These are phyloP conservation scores for Cercophora newfieldiana DNA, from an alignment of 495 filamentous ascomycete species.

Conservation along the genomic window DNA sequence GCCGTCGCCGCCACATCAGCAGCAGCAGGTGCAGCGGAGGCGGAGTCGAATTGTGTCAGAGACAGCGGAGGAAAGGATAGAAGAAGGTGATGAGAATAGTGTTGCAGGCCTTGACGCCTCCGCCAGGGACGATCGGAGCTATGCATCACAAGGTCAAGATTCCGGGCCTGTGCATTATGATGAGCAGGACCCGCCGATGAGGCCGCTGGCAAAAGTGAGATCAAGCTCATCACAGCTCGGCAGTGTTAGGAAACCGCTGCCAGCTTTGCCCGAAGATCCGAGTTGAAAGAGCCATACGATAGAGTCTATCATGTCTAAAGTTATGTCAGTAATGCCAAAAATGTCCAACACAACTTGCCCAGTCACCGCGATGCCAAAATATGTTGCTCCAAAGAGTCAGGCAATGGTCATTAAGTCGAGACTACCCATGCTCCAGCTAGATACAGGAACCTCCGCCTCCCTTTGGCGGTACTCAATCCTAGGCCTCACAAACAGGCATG, in stretches of 20 bases:
- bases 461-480: not conserved
- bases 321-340: not conserved
- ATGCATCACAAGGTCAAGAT: not conserved
- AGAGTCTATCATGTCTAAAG: not conserved
- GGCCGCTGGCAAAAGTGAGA: slow-evolving; percentile 5
- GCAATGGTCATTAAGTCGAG: not conserved
- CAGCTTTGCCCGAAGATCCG: slow-evolving; percentile 50
- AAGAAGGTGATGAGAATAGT: slow-evolving; percentile 3
- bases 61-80: not conserved
- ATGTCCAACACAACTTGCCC: not conserved
- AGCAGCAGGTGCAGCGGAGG: not conserved
- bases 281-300: slow-evolving; percentile 20
- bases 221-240: slow-evolving; percentile 19
- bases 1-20: slow-evolving; percentile 7
- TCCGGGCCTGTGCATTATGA: not conserved
- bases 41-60: slow-evolving; percentile 2
- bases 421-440: not conserved
- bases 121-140: not conserved
- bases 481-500: slow-evolving; percentile 23
- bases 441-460: not conserved
- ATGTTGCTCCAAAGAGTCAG: not conserved
- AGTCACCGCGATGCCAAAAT: not conserved
- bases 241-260: slow-evolving; percentile 48
- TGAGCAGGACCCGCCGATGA: slow-evolving; percentile 3
- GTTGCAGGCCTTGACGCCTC: not conserved